Conservation (phyloP, 345 rosid species). For the Hypericum androsaemum region DNA sequence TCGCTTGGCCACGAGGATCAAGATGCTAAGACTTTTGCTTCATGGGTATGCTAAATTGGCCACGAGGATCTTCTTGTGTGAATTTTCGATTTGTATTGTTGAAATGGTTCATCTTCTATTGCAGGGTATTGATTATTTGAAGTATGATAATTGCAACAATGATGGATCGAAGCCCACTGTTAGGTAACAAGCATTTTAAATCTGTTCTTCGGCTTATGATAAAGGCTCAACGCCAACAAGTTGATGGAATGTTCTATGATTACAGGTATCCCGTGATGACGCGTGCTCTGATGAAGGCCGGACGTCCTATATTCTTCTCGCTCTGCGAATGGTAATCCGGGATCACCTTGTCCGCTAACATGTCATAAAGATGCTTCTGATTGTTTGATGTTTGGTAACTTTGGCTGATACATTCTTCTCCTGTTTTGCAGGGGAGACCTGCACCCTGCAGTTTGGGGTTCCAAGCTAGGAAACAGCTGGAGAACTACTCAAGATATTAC, state of each 20-base stretch:
- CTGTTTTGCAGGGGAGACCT: constrained; percentile 16
- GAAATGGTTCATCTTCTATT: neutral
- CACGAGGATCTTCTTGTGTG: neutral
- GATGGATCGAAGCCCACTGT: constrained; percentile 19
- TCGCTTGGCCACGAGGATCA: constrained; percentile 20
- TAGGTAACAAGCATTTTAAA: constrained; percentile 4
- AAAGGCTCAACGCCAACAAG: neutral
- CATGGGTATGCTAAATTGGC: constrained; percentile 9
- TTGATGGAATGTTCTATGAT: neutral
- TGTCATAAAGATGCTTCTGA: neutral
- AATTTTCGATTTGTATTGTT: neutral
- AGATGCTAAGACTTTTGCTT: constrained; percentile 16
- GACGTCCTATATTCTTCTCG: constrained; percentile 22
- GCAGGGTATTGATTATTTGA: constrained; percentile 24
- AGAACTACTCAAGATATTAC: constrained; percentile 23
- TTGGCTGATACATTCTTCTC: neutral
- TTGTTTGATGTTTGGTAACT: neutral
- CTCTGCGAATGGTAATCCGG: constrained; percentile 24
- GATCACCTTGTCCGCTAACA: neutral
- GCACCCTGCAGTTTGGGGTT: constrained; percentile 30
- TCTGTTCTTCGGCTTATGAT: neutral
- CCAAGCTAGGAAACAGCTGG: constrained; percentile 28
- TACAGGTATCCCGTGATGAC: constrained; percentile 23
- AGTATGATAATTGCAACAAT: constrained; percentile 23
- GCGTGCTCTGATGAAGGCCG: constrained; percentile 21